Base-by-base conservation (phyloP, 768 basidiomycete genomes). In the Suillus cothurnatus region DNA sequence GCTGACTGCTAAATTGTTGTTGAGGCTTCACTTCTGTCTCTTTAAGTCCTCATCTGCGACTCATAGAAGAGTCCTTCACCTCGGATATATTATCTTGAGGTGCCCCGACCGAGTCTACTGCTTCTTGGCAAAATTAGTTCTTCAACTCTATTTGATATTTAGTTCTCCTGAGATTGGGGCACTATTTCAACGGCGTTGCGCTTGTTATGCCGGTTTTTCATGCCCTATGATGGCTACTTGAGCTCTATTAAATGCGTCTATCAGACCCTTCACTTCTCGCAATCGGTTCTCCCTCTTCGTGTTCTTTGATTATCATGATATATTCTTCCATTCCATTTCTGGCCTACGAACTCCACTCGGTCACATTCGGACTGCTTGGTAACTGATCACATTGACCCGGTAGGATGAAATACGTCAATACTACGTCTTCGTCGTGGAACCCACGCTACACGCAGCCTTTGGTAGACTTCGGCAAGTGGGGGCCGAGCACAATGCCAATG, bases 331-430 rank as follows among this genome's bases (percentile, higher is more conserved):
- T 41, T 28, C 58, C 26, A 9, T 41, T 41, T 39, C 26, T 31
- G 26, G 59, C 61, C 43, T 55, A 47, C 63, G 55, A 67, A 39
- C 61, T 65, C 55, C 50, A 64, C 32, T 41, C 19, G 39, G 65
- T 67, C 60, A 57, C 67, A 23, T 38, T 32, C 39, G 41, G 63
- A 31, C 26, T 39, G 58, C 36, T 58, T 61, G 15, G 56, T 61
- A 55, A 67, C 73, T 76, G 55, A 76, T 58, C 45, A 34, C 61
- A n/a, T 69, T 59, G 47, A 61, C 60, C 56, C 64, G 52, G 63
- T 66, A 77, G 78, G 76, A 73, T 45, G 77, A 79, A 69, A 38
- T 78, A 74, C 76, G 67, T 67, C 76, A 71, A 66, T 77, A 79
- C 67, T 77, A 76, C 60, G 47, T 53, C 41, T 57, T 68, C 62